Base-by-base conservation (phyloP, 345 rosid species). In the Populus pruinosa region DNA sequence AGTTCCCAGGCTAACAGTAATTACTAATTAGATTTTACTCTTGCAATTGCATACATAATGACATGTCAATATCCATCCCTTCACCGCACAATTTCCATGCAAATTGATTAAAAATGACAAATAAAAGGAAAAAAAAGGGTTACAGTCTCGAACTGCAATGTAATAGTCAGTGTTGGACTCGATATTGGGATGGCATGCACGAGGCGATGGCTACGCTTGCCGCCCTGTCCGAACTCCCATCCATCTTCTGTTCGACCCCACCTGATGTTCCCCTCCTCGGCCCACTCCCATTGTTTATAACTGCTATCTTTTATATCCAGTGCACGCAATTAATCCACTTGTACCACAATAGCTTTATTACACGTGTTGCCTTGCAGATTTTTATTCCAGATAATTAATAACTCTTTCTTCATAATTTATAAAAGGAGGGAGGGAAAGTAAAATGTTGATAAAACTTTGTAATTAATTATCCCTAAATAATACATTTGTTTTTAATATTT, bases 201-300 rank as follows among this genome's bases (percentile, higher is more conserved):
- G 12, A 75, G 83, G 79, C 87, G 80, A 77, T 87, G 85, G 85
- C 80, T 84, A 75, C 76, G 83, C 87, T 33, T 33, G 36, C 69
- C 86, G 64, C 70, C 75, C 20, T 81, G 86, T 81, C 85, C 56
- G 77, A 36, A 5, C 18, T 41, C 44, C 44, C 44, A 41, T 2
- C 79, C 76, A 76, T 83, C 36, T 14, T 25, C 63, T 56, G 63
- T 10, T 56, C 63, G 62, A 56, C 27, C 63, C 23, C 13, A 56
- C 29, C 14, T 56, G 14, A 56, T n/a, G 27, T 56, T n/a, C 63
- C 27, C 63, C 63, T n/a, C 63, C 63, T 12, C 63, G 63, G 63
- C 27, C 63, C 63, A 4, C 5, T 25, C 23, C n/a, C 59, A 0
- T 33, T 33, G 36, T 3, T 33, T 33, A 4, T 33, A 33, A 33